Evolutionary conservation across 2,329 filamentous ascomycete species (phyloP), one percentile per base, ranked within the genome.

Genomic region (Epichloe brachyelytri): DNA sequence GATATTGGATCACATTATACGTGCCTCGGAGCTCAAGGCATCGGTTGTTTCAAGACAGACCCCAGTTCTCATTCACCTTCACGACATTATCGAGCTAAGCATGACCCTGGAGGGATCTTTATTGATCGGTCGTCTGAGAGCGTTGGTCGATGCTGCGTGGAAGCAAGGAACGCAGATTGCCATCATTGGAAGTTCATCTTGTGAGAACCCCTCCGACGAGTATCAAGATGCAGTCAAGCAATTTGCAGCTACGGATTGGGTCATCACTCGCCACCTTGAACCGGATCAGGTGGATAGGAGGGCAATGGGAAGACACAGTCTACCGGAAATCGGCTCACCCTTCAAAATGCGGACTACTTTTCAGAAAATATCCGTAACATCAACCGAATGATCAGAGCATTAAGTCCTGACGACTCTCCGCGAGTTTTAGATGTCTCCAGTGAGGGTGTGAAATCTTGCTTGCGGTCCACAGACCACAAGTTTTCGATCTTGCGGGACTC

Each of bases 21-120:
- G 68, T 43, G 70, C 74, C 2, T 70, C 73, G 4, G 67, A 75
- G 26, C 51, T 61, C 19, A 69, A 66, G 51, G 56, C 64, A 19
- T 57, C 57, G 30, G 45, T 56, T 6, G 59, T 62, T 58, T 62
- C 59, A 62, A 10, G 20, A n/a, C 46, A 19, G 22, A 73, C 64
- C 20, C 74, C 74, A 22, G 74, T 89, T 7, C 82, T 97, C 52
- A 73, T 94, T 39, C 88, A 88, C 58, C 70, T 95, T 12, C 80
- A 86, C 62, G 88, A 97, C 63, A 86, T 88, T 60, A 81, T 86
- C 49, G 87, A 94, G 56, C 73, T 98, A 8, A 80, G 77, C 58
- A 77, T 78, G 61, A 83, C 85, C 1, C 65, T 77, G 5, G 81
- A 88, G 52, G 88, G 88, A 11, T 74, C 78, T 2, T 75, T 78